Evolutionary conservation across 176 grass and related monocot species (phyloP).

Genomic region (Phoenix roebelenii): DNA sequence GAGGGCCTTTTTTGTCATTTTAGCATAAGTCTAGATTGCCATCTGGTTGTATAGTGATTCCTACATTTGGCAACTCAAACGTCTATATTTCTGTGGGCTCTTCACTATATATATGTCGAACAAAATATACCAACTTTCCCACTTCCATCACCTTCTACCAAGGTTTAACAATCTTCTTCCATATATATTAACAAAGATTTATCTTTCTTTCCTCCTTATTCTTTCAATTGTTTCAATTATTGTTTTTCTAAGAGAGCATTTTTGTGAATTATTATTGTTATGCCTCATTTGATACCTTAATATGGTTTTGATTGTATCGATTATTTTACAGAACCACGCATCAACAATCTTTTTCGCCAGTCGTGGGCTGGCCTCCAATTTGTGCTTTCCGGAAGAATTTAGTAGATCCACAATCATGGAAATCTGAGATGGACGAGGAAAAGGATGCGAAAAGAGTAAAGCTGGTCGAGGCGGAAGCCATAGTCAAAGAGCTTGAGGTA

Average conservation of each 20-base stretch:
- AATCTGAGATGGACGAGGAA: neutral
- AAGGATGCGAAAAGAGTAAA: neutral
- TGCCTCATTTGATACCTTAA: neutral
- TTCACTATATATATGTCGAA: too few relatives aligned
- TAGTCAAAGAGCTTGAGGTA: neutral
- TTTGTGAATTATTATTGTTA: constrained; percentile 5
- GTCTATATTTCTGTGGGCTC: too few relatives aligned
- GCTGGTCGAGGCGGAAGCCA: neutral
- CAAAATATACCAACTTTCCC: too few relatives aligned
- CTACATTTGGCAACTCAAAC: too few relatives aligned
- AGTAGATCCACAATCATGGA: constrained; percentile 8
- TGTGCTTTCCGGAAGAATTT: constrained; percentile 44
- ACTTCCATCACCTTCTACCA: too few relatives aligned
- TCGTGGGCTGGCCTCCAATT: constrained; percentile 69
- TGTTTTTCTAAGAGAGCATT: too few relatives aligned
- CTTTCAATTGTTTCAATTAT: too few relatives aligned
- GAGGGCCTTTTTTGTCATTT: too few relatives aligned
- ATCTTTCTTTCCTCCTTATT: neutral
- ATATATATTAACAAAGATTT: neutral
- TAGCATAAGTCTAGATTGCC: too few relatives aligned
- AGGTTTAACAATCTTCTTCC: neutral
- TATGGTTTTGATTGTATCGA: neutral
- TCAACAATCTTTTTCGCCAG: constrained; percentile 2
- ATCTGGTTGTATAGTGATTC: too few relatives aligned
- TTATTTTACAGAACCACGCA: constrained; percentile 14